Evolutionary conservation across 176 grass and related monocot species (phyloP).

Genomic region (Cenchrus fungigraminus): DNA sequence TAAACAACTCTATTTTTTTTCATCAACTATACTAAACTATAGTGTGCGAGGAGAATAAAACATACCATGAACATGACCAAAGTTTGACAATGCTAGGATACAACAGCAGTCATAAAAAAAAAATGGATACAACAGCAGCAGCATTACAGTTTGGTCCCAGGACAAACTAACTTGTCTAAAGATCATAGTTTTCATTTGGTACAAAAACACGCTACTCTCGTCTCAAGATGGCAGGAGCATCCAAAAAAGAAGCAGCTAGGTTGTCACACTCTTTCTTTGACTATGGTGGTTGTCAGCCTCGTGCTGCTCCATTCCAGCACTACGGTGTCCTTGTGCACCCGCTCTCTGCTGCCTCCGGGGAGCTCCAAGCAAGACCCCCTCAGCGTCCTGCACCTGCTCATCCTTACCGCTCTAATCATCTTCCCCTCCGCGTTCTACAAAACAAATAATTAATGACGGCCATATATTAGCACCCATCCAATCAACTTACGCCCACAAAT

Average conservation of each 20-base stretch:
- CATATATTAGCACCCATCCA: background rate
- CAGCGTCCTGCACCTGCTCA: slow-evolving; percentile 73
- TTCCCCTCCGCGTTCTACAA: slow-evolving; percentile 41
- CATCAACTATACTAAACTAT: no score
- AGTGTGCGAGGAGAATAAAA: no score
- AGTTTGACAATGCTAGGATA: no score
- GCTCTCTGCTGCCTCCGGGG: background rate
- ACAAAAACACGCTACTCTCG: no score
- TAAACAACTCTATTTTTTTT: no score
- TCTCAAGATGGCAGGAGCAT: no score
- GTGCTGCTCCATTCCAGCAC: slow-evolving; percentile 72
- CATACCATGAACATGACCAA: no score
- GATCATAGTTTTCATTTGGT: no score
- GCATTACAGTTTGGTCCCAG: no score
- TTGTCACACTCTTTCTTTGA: slow-evolving; percentile 58
- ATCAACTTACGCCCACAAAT: background rate
- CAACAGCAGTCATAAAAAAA: no score
- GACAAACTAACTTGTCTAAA: no score
- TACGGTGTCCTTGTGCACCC: slow-evolving; percentile 77
- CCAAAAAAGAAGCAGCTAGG: background rate
- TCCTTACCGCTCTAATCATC: slow-evolving; percentile 57
- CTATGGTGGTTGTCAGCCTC: slow-evolving; percentile 54
- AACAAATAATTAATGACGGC: background rate
- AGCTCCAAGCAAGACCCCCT: slow-evolving; percentile 53
- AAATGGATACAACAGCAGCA: no score